Conservation (phyloP, 1,284 basidiomycete genomes). For the Albatrellus sp. region DNA sequence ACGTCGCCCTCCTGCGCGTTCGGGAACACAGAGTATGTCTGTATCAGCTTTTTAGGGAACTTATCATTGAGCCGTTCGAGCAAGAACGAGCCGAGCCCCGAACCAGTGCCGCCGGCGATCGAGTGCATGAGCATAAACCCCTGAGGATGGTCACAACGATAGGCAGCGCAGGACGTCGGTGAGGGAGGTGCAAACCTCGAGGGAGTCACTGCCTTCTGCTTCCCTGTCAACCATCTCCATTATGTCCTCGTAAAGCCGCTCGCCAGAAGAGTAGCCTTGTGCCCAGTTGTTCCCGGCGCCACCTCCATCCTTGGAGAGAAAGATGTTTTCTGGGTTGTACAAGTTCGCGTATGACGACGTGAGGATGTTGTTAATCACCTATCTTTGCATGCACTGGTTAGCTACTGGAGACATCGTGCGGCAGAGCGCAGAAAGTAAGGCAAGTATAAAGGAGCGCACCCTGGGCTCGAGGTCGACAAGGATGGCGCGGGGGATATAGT, state of each 20-base stretch:
- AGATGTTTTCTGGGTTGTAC: conserved; percentile 99
- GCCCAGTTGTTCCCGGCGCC: conserved; percentile 99
- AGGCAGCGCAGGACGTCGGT: not conserved
- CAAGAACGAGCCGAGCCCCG: conserved; percentile 93
- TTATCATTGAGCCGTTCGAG: conserved; percentile 95
- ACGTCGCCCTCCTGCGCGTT: conserved; percentile 87
- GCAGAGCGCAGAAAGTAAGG: not conserved
- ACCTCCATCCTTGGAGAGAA: conserved; percentile 88
- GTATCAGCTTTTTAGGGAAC: conserved; percentile 98
- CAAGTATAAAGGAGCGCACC: conserved; percentile 32
- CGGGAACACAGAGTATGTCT: conserved; percentile 98
- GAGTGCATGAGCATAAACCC: conserved; percentile 99
- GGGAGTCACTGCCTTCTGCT: conserved; percentile 94
- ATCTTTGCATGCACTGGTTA: conserved; percentile 1
- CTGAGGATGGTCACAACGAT: conserved; percentile 27
- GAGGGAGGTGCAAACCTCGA: conserved; percentile 60
- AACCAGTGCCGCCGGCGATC: conserved; percentile 97
- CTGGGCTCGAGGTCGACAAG: conserved; percentile 96
- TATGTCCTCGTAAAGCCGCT: conserved; percentile 90
- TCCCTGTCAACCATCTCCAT: conserved; percentile 99
- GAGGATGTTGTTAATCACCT: conserved; percentile 96
- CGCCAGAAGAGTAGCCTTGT: conserved; percentile 84
- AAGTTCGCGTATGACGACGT: conserved; percentile 86
- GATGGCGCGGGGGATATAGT: conserved; percentile 96
- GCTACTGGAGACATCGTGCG: not conserved